A percentile compares a stretch with the other conserved stretches of the same genome.
phyloP scores from a whole-genome alignment of 2,329 filamentous ascomycete species.

The Dactylellina cionopaga region DNA sequence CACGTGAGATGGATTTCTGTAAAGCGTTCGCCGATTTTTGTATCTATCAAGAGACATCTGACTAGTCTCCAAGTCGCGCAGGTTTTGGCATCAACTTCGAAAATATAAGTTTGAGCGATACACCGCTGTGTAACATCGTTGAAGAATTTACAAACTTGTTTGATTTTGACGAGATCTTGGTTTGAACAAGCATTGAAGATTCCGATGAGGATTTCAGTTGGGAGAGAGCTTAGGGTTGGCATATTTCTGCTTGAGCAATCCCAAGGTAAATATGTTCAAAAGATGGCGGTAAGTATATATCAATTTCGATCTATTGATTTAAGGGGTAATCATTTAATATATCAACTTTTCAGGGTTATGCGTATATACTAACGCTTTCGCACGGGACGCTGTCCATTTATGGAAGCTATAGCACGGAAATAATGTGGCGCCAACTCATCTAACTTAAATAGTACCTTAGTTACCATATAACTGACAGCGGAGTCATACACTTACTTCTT shows the following conservation, averaged over 20 bases:
- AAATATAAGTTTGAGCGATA: background rate
- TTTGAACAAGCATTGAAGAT: slow-evolving; percentile 13
- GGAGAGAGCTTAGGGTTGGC: background rate
- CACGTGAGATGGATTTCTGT: slow-evolving; percentile 6
- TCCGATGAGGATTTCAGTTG: slow-evolving; percentile 5
- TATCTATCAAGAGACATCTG: background rate
- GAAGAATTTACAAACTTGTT: background rate
- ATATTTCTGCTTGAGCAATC: background rate
- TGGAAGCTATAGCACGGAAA: too few species aligned
- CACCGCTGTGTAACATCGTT: background rate
- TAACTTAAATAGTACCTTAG: too few species aligned
- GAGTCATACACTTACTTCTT: too few species aligned
- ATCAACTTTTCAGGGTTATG: too few species aligned
- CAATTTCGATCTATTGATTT: too few species aligned
- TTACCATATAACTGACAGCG: too few species aligned
- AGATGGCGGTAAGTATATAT: too few species aligned
- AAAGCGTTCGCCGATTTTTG: background rate
- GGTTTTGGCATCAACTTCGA: slow-evolving; percentile 3
- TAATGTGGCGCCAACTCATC: too few species aligned
- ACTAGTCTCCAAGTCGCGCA: slow-evolving; percentile 2
- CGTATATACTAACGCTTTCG: too few species aligned
- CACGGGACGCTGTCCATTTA: too few species aligned
- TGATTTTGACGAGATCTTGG: background rate
- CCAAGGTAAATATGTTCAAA: too few species aligned
- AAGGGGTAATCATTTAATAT: too few species aligned